Evolutionary conservation across 345 rosid genomes (phyloP), one percentile per base, ranked within the genome.

Genomic region (Gossypium thurberi): DNA sequence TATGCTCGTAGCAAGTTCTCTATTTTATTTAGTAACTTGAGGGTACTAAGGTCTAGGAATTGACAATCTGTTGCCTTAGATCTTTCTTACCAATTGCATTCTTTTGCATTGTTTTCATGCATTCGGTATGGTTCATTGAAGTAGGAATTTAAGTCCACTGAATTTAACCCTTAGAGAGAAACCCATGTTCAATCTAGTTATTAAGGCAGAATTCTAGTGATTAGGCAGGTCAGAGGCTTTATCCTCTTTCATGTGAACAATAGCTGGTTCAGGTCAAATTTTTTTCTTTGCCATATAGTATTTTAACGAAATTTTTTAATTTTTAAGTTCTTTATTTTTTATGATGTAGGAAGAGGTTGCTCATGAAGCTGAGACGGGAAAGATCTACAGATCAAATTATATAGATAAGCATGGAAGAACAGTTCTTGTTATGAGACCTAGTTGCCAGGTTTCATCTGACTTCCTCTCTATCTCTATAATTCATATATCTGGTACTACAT

Each of bases 331-430:
- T 8, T 23, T 44, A 66, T 26, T 65, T 2, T 74, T 76, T 81
- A 8, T 71, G 62, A 51, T 63, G 71, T 77, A 94, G 98, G 97
- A 86, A 81, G 98, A 94, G 42, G 64, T 94, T 77, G 93, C 98
- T 77, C 82, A 74, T 61, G 98, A 94, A 86, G 97, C 93, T 1
- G 97, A 90, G 85, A 94, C 97, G 1, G 97, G 97, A 76, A 94
- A 94, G 81, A 87, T 90, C 68, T 94, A 94, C 70, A 84, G 97
- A 82, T 81, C 89, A 15, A 87, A 76, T 79, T 90, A 84, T 44
- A 65, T 80, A 25, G 98, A 92, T 78, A 92, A 90, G 78, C 87
- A 74, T 37, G 98, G 97, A 60, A 81, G 98, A 74, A 78, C 95
- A 56, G 95, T 94, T 77, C 94, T 94, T 43, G 86, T 92, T 60